Base-by-base conservation (phyloP, 768 basidiomycete genomes). In the Thelephora aurantiotincta region DNA sequence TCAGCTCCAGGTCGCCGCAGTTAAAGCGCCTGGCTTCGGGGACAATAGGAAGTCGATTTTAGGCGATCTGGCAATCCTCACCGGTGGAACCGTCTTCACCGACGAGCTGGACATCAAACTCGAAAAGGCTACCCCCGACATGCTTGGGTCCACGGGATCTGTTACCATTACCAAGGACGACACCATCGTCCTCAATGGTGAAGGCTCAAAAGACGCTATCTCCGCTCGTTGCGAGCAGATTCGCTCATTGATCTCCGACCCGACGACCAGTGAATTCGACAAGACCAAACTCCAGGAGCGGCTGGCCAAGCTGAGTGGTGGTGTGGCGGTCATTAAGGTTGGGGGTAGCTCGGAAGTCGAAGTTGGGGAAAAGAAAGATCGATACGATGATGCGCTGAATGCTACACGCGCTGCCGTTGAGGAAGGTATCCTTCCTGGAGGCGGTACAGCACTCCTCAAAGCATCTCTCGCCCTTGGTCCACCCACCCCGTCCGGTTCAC, bases 31-130 rank as follows among this genome's bases (percentile, higher is more conserved):
- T 46, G 90, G 94, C 45, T 98, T 99, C 63, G 94, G 94, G 58
- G 94, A 98, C 70, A 99, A 98, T 78, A 84, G 94, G 68, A 99
- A 98, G 72, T 87, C 82, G 48, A 88, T 97, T 68, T 84, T 98
- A 47, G 94, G 94, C 50, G 93, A 97, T 60, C 76, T 98, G 45
- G 91, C 90, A 47, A 96, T 98, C 68, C 80, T 98, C 55, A 97
- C 94, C 3, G 94, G 94, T 45, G 92, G 94, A 52, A 93, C 90
- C 46, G 94, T 99, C 66, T 97, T 98, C 74, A 89, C 90, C 35
- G 93, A 80, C 55, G 89, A 91, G 61, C 79, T 99, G 52, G 94
- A 97, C 67, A 87, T 97, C 71, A 97, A 97, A 66, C 85, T 97
- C 49, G 92, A 97, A 63, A 81, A 81, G 49, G 87, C 86, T 4